Percentiles rank a stretch among this genome's conserved stretches.
phyloP scores from a whole-genome alignment of 306 rosid genomes.

The Medicago ruthenica region DNA sequence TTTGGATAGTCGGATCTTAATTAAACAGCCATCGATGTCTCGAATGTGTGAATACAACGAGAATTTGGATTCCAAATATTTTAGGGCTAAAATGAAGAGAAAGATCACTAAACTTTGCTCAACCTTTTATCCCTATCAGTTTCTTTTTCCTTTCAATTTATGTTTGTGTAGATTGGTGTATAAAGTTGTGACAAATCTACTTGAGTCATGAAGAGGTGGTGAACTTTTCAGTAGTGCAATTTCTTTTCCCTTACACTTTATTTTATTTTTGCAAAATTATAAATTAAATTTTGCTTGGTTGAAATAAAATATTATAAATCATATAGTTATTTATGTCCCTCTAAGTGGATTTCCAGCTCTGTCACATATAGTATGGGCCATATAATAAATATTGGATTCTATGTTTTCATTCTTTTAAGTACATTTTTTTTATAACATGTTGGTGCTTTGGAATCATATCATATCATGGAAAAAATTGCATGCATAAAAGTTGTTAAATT shows the following conservation, averaged over 20 bases:
- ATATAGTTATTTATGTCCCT: constrained; percentile 47
- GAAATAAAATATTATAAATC: constrained; percentile 29
- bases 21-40: background rate
- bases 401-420: constrained; percentile 44
- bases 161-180: constrained; percentile 63
- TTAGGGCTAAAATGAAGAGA: constrained; percentile 16
- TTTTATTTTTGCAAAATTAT: constrained; percentile 28
- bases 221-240: constrained; percentile 52
- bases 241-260: constrained; percentile 41
- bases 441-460: constrained; percentile 60
- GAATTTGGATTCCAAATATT: background rate
- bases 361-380: constrained; percentile 59
- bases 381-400: constrained; percentile 54
- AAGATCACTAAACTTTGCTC: constrained; percentile 29
- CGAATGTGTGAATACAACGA: background rate
- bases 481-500: constrained; percentile 37
- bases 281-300: constrained; percentile 36
- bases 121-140: background rate
- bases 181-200: constrained; percentile 59
- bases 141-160: constrained; percentile 26
- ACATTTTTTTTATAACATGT: constrained; percentile 37
- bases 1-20: background rate
- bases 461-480: constrained; percentile 38
- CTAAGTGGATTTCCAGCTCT: constrained; percentile 73
- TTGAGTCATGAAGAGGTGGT: constrained; percentile 52